A percentile compares a stretch with the other conserved stretches of the same genome.
These are phyloP conservation scores for Rubia yunnanensis DNA, from an alignment of 257 asterid species.

Conservation along the genomic window DNA sequence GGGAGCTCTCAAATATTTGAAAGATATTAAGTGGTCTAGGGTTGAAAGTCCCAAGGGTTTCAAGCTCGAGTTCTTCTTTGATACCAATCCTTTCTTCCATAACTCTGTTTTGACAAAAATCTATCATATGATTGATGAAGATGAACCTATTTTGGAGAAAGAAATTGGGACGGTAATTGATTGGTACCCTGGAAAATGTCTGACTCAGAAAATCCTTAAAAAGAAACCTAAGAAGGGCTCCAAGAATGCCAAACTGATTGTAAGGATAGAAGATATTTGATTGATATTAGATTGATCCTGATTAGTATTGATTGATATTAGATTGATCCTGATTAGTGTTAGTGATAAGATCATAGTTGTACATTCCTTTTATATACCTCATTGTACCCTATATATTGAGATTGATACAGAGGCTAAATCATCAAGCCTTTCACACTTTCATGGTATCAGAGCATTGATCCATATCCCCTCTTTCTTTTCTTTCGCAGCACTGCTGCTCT, in stretches of 20 bases:
- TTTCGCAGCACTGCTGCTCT: no score
- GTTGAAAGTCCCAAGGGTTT: conserved; percentile 64
- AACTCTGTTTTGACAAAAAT: conserved; percentile 61
- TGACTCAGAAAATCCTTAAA: conserved; percentile 68
- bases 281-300: no score
- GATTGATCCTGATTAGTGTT: no score
- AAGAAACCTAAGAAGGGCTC: conserved; percentile 91
- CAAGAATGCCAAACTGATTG: conserved; percentile 53
- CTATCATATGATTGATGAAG: conserved; percentile 88
- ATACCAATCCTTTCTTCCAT: conserved; percentile 56
- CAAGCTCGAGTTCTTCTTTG: conserved; percentile 62
- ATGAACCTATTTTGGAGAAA: conserved; percentile 79
- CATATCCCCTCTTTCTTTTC: no score
- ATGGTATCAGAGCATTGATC: no score
- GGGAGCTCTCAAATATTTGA: conserved; percentile 61
- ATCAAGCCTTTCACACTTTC: no score
- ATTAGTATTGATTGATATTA: no score
- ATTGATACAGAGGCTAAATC: no score
- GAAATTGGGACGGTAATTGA: conserved; percentile 86
- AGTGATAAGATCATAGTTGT: no score
- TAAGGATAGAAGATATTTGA: no score
- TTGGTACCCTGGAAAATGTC: conserved; percentile 71
- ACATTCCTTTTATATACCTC: no score
- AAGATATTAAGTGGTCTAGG: conserved; percentile 73
- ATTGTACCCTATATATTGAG: no score